These are phyloP conservation scores for Pholiota microspora DNA, from an alignment of 768 basidiomycete species.

Conservation along the genomic window DNA sequence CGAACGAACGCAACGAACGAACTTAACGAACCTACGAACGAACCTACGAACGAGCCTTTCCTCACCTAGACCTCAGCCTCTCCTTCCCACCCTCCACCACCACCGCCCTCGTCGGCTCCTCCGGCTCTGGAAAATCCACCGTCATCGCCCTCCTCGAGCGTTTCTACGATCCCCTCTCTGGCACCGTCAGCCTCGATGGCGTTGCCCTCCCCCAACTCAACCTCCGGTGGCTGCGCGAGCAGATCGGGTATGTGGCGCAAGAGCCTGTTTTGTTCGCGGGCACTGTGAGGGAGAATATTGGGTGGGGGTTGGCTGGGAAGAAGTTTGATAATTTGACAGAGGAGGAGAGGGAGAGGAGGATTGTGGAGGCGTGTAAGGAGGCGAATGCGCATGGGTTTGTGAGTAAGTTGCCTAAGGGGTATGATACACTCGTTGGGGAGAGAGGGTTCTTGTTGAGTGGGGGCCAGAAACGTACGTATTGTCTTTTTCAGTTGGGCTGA, in stretches of 20 bases:
- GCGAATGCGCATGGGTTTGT: slow-evolving; percentile 92
- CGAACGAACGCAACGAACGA: too few species aligned
- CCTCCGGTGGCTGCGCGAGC: slow-evolving; percentile 79
- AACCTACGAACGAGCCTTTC: too few species aligned
- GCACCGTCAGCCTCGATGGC: slow-evolving; percentile 73
- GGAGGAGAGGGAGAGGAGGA: slow-evolving; percentile 71
- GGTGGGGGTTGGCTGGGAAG: slow-evolving; percentile 81
- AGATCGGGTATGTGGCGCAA: slow-evolving; percentile 87
- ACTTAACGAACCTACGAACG: too few species aligned
- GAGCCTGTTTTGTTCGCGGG: slow-evolving; percentile 87
- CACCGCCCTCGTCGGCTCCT: slow-evolving; percentile 75
- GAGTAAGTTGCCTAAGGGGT: slow-evolving; percentile 73
- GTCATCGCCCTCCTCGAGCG: slow-evolving; percentile 78
- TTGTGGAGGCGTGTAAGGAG: slow-evolving; percentile 85
- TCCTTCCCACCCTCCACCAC: slow-evolving; percentile 77
- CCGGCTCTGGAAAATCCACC: slow-evolving; percentile 78
- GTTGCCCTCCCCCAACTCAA: slow-evolving; percentile 72
- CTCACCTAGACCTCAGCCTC: slow-evolving; percentile 45
- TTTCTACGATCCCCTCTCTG: slow-evolving; percentile 80
- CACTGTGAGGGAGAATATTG: slow-evolving; percentile 78
- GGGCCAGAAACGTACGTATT: slow-evolving; percentile 61
- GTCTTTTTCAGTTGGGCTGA: too few species aligned
- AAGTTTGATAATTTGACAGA: slow-evolving; percentile 60
- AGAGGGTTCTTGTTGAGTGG: slow-evolving; percentile 83
- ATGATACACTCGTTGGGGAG: slow-evolving; percentile 88